phyloP scores from a whole-genome alignment of 345 rosid genomes.

The Hibiscus trionum region DNA sequence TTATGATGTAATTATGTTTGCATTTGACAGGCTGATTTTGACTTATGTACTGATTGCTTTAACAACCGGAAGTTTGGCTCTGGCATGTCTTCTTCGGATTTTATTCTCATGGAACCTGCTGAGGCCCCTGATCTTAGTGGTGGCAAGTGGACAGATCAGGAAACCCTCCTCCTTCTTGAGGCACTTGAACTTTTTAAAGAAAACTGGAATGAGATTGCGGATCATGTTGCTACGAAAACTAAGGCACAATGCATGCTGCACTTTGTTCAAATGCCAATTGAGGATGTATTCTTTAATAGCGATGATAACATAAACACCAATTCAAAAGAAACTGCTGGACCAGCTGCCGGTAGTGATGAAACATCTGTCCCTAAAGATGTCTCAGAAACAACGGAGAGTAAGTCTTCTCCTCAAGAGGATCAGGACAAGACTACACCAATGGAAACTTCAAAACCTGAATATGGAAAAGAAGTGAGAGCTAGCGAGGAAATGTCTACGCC shows the following conservation, averaged over 20 bases:
- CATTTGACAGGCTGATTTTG: slow-evolving; percentile 96
- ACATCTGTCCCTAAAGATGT: slow-evolving; percentile 36
- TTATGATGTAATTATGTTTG: slow-evolving; percentile 15
- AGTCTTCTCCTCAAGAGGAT: slow-evolving; percentile 36
- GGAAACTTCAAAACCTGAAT: slow-evolving; percentile 54
- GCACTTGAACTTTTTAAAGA: slow-evolving; percentile 93
- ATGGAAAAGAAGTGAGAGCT: slow-evolving; percentile 35
- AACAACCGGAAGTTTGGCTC: slow-evolving; percentile 77
- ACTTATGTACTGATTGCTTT: slow-evolving; percentile 93
- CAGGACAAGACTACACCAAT: slow-evolving; percentile 29
- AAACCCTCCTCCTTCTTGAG: slow-evolving; percentile 96
- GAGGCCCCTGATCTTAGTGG: slow-evolving; percentile 72
- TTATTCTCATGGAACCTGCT: slow-evolving; percentile 94
- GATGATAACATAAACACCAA: slow-evolving; percentile 33
- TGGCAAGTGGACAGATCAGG: slow-evolving; percentile 99
- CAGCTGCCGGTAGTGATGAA: slow-evolving; percentile 28
- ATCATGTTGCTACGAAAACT: slow-evolving; percentile 97
- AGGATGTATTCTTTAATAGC: slow-evolving; percentile 64
- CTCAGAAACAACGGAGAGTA: slow-evolving; percentile 45
- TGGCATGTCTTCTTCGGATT: slow-evolving; percentile 86
- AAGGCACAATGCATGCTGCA: slow-evolving; percentile 97
- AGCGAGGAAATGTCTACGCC: slow-evolving; percentile 33
- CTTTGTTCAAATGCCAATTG: slow-evolving; percentile 97
- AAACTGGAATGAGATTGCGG: slow-evolving; percentile 98
- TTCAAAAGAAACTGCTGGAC: slow-evolving; percentile 42